Base-by-base conservation (phyloP, 2,329 filamentous ascomycete genomes). In the Fusarium sp. region DNA sequence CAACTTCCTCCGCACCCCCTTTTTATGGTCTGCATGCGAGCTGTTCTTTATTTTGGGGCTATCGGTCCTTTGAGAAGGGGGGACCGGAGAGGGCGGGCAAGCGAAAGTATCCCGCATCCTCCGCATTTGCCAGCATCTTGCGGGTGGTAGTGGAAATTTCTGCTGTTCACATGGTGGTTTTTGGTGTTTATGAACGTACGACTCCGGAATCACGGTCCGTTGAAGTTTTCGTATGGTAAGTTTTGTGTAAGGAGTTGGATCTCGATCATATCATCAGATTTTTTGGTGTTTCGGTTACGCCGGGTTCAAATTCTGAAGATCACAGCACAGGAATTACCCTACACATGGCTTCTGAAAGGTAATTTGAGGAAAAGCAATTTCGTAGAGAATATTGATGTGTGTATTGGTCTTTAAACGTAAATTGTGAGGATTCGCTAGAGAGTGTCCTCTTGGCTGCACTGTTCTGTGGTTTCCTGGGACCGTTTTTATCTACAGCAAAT, bases 21-120 rank as follows among this genome's bases (percentile, higher is more conserved):
- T 66, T 64, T 65, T 59, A 34, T 43, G 42, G 50, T 44, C 30
- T 57, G 54, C 54, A 32, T 52, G 32, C 24, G 27, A 42, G 32
- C 32, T 34, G 25, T 66, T 40, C 29, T 43, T 59, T 62, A 46
- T 63, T 63, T 44, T 34, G 32, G 45, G 47, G 62, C 61, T 66
- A 66, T 66, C 63, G 62, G 63, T 66, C 63, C 63, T 61, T 66
- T 66, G 49, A 38, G 34, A 38, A 38, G 34, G 34, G 34, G 6
- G 44, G 54, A 43, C 59, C 11, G 34, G 49, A 64, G 44, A 44
- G 38, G 29, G 62, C 27, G 63, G 63, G 63, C 63, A 66, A 66
- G 55, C 55, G 63, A 66, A 38, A 49, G 20, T 55, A 66, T 66
- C 63, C 63, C 63, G 63, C 62, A 66, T 66, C 63, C 63, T 66